Evolutionary conservation across 352 stramenopile species (phyloP), one percentile per base, ranked within the genome.

Genomic region (Pythium utonaiense): DNA sequence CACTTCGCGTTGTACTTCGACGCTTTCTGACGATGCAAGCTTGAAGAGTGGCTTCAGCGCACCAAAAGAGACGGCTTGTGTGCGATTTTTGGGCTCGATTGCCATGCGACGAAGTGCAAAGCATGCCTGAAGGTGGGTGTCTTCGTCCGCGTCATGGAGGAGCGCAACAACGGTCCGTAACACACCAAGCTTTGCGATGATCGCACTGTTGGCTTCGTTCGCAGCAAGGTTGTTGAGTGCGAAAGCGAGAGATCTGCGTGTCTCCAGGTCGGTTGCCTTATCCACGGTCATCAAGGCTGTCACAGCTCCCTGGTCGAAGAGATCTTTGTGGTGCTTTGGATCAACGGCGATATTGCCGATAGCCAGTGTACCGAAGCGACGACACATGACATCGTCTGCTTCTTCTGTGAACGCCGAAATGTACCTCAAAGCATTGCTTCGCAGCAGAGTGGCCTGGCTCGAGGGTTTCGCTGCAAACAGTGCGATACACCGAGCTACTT

Each of bases 1-100:
- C n/a, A 97, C 87, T 64, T 98, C 93, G 0, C 93, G 80, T 54
- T 96, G 84, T 13, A 98, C 89, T 62, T 99, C 95, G 44, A 98
- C 70, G 62, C 80, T 94, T 42, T 97, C 85, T 24, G 71, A 88
- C 17, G 73, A 70, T 5, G 91, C 89, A 0, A 98, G 77, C 53
- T 81, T 75, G 31, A 98, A 80, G 21, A 99, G 78, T 10, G 88
- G 79, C 57, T 84, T 75, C 40, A 99, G 80, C 6, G 88, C 95
- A n/a, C 92, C 85, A 64, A 96, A 92, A 8, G 96, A 88, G 6
- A 98, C 87, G 36, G 97, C 92, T 44, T 97, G 88, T 3, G 91
- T 90, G 40, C 95, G 87, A 58, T 89, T 97, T 62, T 89, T 95
- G 8, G 93, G 79, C 57, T 96, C 94, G 21, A 96, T 73, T 42